phyloP scores from a whole-genome alignment of 2,329 filamentous ascomycete species.

The Aspergillus fructus region DNA sequence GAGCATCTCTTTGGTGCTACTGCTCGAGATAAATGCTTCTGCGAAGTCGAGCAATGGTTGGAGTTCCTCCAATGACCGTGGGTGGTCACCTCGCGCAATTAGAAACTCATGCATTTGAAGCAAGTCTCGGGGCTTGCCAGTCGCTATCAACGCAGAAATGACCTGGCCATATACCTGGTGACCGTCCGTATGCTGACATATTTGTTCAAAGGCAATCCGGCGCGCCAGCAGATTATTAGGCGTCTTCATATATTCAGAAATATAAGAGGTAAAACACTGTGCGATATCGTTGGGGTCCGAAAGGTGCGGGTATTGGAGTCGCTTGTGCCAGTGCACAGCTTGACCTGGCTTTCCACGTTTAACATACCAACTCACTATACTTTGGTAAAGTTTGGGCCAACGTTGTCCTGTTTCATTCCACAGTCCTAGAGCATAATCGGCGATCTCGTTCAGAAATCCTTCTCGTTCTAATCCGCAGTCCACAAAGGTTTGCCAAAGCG shows the following conservation, averaged over 20 bases:
- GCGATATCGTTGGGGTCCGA: conserved; percentile 29
- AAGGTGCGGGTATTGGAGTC: conserved; percentile 35
- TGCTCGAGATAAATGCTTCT: conserved; percentile 26
- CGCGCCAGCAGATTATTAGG: conserved; percentile 20
- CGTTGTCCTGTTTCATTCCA: conserved; percentile 38
- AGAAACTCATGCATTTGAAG: conserved; percentile 50
- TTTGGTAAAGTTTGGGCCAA: conserved; percentile 38
- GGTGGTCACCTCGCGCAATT: conserved; percentile 42
- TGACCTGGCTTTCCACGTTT: conserved; percentile 27
- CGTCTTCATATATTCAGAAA: conserved; percentile 23
- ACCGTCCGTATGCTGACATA: conserved; percentile 41
- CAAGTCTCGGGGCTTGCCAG: conserved; percentile 39
- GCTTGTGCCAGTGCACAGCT: conserved; percentile 39
- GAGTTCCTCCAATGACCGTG: conserved; percentile 36
- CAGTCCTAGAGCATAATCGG: conserved; percentile 41
- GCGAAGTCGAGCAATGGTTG: conserved; percentile 43
- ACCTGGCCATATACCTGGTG: conserved; percentile 45
- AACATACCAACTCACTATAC: conserved; percentile 39
- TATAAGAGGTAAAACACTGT: conserved; percentile 28
- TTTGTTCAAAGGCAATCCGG: conserved; percentile 38
- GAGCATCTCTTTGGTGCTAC: conserved; percentile 24
- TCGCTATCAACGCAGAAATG: conserved; percentile 42
- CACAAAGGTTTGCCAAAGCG: conserved; percentile 44
- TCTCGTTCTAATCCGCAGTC: conserved; percentile 35
- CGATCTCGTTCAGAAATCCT: conserved; percentile 33